phyloP scores from a whole-genome alignment of 2,329 filamentous ascomycete genomes.

The Penicillium glabrum region DNA sequence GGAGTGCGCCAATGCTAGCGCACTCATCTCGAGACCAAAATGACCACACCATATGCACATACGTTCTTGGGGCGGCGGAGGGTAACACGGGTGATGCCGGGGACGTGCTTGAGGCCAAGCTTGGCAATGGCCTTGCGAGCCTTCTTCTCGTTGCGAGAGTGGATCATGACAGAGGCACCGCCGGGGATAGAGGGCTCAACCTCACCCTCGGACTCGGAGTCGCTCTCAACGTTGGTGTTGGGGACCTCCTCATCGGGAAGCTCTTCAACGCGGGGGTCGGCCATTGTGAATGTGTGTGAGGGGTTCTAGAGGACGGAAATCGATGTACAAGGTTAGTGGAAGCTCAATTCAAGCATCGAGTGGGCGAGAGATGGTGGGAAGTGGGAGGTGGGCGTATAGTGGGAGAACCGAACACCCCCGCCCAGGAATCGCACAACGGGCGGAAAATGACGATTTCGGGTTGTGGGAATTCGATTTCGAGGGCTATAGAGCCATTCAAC shows the following conservation, averaged over 20 bases:
- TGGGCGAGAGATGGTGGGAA: neutral
- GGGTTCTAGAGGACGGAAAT: conserved; percentile 20
- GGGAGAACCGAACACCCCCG: conserved; percentile 13
- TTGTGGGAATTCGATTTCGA: conserved; percentile 18
- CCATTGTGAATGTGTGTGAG: conserved; percentile 63
- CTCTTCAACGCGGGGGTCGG: conserved; percentile 97
- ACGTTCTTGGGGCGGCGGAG: conserved; percentile 98
- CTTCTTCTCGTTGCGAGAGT: conserved; percentile 99
- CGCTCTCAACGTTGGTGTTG: conserved; percentile 75
- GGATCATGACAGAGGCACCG: conserved; percentile 84
- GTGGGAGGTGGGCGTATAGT: conserved; percentile 19
- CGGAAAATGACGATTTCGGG: conserved; percentile 26
- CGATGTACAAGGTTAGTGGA: neutral
- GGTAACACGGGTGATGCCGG: conserved; percentile 97
- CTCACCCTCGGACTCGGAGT: conserved; percentile 53
- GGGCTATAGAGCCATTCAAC: conserved; percentile 25
- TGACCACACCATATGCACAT: conserved; percentile 49
- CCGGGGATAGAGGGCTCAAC: conserved; percentile 68
- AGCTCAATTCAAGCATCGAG: conserved; percentile 4
- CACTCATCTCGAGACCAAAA: neutral
- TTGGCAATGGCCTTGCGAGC: conserved; percentile 99
- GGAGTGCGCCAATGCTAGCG: neutral
- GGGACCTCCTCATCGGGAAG: conserved; percentile 83
- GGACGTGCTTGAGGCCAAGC: conserved; percentile 92
- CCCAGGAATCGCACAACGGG: conserved; percentile 27